These are phyloP conservation scores for Euphorbia celastroides DNA, from an alignment of 441 rosid species.

Conservation along the genomic window DNA sequence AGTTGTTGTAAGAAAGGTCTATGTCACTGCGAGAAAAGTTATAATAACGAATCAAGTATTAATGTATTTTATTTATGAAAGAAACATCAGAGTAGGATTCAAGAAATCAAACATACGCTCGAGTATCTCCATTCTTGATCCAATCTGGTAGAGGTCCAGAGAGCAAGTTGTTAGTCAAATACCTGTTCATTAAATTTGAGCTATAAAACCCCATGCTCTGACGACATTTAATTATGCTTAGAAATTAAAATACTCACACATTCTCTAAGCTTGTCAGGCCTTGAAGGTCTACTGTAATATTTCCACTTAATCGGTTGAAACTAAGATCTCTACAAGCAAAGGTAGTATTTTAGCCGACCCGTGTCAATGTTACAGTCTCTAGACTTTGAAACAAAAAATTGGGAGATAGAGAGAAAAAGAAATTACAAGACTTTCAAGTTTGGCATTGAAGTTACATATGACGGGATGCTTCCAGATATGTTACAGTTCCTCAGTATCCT, in stretches of 20 bases:
- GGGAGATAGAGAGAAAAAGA: not conserved
- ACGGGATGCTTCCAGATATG: conserved; percentile 30
- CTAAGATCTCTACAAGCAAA: conserved; percentile 35
- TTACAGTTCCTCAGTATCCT: conserved; percentile 45
- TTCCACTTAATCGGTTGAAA: conserved; percentile 35
- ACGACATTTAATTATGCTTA: not conserved
- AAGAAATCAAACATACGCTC: conserved; percentile 20
- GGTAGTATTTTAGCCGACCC: not conserved
- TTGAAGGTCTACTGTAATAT: conserved; percentile 22
- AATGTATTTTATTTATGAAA: not conserved
- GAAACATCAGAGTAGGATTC: not conserved
- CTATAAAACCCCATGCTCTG: not conserved
- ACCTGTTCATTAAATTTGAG: conserved; percentile 24
- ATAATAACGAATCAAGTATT: not conserved
- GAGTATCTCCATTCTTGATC: conserved; percentile 20
- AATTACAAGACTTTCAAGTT: conserved; percentile 17
- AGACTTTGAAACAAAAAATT: not conserved
- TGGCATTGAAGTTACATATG: conserved; percentile 15
- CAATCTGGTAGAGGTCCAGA: conserved; percentile 23
- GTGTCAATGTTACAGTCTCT: not conserved
- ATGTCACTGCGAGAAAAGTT: conserved; percentile 22
- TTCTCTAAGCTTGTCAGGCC: conserved; percentile 13
- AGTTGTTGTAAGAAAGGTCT: conserved; percentile 37
- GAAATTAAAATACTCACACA: conserved; percentile 24
- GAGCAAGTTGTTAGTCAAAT: conserved; percentile 24